phyloP scores from a whole-genome alignment of 169 alveolate species.

The Ophryocystis elektroscirrha region DNA sequence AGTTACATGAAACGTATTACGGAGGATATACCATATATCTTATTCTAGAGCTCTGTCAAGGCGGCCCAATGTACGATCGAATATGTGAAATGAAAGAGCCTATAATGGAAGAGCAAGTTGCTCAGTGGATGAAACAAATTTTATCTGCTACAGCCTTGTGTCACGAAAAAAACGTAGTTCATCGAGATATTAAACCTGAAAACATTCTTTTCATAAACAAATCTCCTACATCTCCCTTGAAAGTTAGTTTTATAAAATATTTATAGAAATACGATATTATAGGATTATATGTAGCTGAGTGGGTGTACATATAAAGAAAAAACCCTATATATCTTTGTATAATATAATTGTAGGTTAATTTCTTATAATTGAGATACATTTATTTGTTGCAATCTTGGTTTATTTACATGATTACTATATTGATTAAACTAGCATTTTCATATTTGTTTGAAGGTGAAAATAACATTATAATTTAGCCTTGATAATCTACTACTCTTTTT shows the following conservation, averaged over 20 bases:
- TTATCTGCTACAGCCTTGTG: conserved; percentile 41
- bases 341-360: background rate
- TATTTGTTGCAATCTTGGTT: background rate
- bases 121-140: conserved; percentile 28
- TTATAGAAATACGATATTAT: no score
- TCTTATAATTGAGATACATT: background rate
- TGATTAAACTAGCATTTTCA: no score
- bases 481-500: background rate
- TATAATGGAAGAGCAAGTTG: conserved; percentile 43
- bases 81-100: conserved; percentile 7
- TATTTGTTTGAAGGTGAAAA: no score
- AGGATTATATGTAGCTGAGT: no score
- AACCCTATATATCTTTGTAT: background rate
- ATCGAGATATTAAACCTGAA: conserved; percentile 60
- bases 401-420: background rate
- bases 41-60: conserved; percentile 15
- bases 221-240: conserved; percentile 15
- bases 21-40: background rate
- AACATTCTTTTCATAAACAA: conserved; percentile 33
- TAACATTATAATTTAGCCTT: no score
- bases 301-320: no score
- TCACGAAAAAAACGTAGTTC: conserved; percentile 43
- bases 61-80: conserved; percentile 18
- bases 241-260: conserved; percentile 1
- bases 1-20: no score